Conservation (phyloP, 192 early-diverging fungal genomes). For the Coemansia sp. region DNA sequence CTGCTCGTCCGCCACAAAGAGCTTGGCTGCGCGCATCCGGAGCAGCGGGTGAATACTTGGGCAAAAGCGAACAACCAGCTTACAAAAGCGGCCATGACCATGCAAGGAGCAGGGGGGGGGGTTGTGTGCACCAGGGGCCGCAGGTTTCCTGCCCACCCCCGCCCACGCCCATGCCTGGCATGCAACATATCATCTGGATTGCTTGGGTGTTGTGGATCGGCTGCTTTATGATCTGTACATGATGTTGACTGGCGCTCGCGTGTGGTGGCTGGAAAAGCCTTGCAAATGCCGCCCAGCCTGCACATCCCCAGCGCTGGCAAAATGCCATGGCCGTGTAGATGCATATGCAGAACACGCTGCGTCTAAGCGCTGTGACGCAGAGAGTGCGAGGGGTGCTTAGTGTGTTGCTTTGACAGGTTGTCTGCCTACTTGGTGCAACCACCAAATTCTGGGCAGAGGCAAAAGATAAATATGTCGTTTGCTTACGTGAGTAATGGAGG, state of each 20-base stretch:
- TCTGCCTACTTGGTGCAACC: not conserved
- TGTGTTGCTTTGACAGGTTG: not conserved
- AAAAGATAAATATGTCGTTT: not conserved
- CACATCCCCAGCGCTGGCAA: too few relatives aligned
- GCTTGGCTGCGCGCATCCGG: slow-evolving; percentile 21
- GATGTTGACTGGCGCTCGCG: too few relatives aligned
- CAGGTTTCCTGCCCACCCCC: not conserved
- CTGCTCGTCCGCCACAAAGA: slow-evolving; percentile 11
- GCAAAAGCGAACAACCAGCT: slow-evolving; percentile 10
- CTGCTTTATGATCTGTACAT: slow-evolving; percentile 6
- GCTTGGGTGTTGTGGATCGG: slow-evolving; percentile 11
- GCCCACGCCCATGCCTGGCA: not conserved
- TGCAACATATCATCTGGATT: slow-evolving; percentile 11
- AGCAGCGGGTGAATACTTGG: slow-evolving; percentile 15
- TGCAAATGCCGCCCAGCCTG: too few relatives aligned
- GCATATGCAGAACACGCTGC: not conserved
- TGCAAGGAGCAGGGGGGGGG: too few relatives aligned
- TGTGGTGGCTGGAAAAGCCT: too few relatives aligned
- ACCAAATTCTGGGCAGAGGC: not conserved
- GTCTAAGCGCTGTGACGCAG: too few relatives aligned
- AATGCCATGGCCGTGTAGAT: not conserved
- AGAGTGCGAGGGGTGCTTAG: not conserved
- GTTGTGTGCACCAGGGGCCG: not conserved
- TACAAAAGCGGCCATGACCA: slow-evolving; percentile 4
- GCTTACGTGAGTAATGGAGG: not conserved